phyloP scores from a whole-genome alignment of 2,329 filamentous ascomycete species.

The Aspergillus novoparasiticus region DNA sequence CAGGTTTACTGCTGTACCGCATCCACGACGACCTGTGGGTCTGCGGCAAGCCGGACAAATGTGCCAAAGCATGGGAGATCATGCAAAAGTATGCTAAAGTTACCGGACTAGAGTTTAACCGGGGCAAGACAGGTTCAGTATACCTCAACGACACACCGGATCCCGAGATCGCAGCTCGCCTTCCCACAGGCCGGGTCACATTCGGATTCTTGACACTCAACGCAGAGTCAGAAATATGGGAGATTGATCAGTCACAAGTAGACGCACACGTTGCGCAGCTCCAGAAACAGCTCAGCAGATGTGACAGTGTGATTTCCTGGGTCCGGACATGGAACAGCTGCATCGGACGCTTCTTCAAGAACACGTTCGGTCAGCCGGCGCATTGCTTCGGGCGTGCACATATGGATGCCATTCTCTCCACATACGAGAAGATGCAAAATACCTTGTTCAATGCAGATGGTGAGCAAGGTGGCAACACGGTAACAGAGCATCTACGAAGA shows the following conservation, averaged over 20 bases:
- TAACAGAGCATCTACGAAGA: slow-evolving; percentile 54
- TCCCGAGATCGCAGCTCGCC: slow-evolving; percentile 28
- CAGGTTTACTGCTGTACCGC: slow-evolving; percentile 49
- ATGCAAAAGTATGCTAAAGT: slow-evolving; percentile 47
- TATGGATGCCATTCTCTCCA: slow-evolving; percentile 51
- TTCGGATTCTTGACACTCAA: slow-evolving; percentile 55
- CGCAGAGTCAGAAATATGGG: slow-evolving; percentile 36
- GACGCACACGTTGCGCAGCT: slow-evolving; percentile 45
- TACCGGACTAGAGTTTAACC: slow-evolving; percentile 49
- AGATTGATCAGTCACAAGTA: slow-evolving; percentile 42
- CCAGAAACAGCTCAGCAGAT: slow-evolving; percentile 42
- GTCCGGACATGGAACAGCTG: slow-evolving; percentile 60
- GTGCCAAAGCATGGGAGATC: slow-evolving; percentile 47
- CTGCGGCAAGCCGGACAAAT: slow-evolving; percentile 45
- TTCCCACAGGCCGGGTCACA: slow-evolving; percentile 54
- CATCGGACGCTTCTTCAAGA: slow-evolving; percentile 53
- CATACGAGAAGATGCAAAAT: slow-evolving; percentile 50
- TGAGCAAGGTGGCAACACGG: slow-evolving; percentile 33
- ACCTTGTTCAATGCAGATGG: slow-evolving; percentile 39
- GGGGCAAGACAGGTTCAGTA: slow-evolving; percentile 53
- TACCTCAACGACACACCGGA: slow-evolving; percentile 39
- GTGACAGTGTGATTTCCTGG: slow-evolving; percentile 56
- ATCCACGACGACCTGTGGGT: slow-evolving; percentile 56
- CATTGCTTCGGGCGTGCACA: slow-evolving; percentile 54
- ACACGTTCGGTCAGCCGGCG: slow-evolving; percentile 55